phyloP scores from a whole-genome alignment of 129 eudicot species.

The Arctium lappa region DNA sequence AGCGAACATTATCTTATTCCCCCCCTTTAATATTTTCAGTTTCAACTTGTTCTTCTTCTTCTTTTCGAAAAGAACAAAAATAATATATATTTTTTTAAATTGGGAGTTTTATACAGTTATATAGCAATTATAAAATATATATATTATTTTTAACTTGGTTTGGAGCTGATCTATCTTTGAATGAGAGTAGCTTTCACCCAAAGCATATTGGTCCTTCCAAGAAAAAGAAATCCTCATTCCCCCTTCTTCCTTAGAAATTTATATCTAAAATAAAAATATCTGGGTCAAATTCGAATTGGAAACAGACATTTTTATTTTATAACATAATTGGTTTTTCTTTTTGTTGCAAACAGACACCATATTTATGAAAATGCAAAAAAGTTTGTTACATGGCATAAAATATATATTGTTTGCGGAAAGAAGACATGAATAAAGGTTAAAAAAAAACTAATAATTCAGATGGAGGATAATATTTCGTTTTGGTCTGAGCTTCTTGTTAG shows the following conservation, averaged over 20 bases:
- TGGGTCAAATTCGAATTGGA: not conserved
- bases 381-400: not conserved
- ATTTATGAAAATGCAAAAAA: too few species aligned
- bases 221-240: conserved; percentile 6
- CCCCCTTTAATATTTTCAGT: conserved; percentile 8
- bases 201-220: conserved; percentile 16
- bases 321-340: too few species aligned
- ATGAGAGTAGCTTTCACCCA: conserved; percentile 19
- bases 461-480: conserved; percentile 10
- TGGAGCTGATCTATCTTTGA: conserved; percentile 18
- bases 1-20: conserved; percentile 18
- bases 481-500: not conserved
- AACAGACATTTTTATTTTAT: not conserved
- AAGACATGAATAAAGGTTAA: conserved; percentile 5
- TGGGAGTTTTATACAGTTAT: not conserved
- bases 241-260: not conserved
- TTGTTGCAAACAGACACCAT: too few species aligned
- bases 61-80: conserved; percentile 31
- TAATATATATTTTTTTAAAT: not conserved
- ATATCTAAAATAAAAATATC: not conserved
- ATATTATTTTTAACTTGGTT: not conserved
- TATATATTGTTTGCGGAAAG: not conserved
- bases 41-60: conserved; percentile 4
- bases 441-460: conserved; percentile 21
- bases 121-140: not conserved